Base-by-base conservation (phyloP, 2,329 filamentous ascomycete species). In the Falciphora oryzae region DNA sequence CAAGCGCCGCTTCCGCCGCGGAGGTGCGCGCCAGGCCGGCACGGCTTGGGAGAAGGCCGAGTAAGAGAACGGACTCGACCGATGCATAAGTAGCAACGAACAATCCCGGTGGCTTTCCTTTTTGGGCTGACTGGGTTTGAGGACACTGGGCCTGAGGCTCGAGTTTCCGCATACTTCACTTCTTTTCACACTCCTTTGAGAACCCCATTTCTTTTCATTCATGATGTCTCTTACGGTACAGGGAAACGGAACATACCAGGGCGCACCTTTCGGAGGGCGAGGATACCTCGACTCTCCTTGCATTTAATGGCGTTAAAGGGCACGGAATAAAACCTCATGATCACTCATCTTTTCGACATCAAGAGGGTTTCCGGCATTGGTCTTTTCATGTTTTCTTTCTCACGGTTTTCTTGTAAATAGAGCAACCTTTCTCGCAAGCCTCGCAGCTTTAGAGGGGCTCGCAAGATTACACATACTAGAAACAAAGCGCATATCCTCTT, bases 1-100 rank as follows among this genome's bases (percentile, higher is more conserved):
- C 16, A 50, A 38, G 32, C 44, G 50, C 10, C 50, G 53, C 27
- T 38, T 63, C 50, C 61, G 61, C 44, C 61, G 61, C 50, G 35
- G 50, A 7, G 61, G 61, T 18, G 50, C 61, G 6, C 44, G 61
- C 28, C 50, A 29, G 44, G 31, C 27, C 61, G 50, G 38, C 29
- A 31, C 61, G 27, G 50, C 61, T 57, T 27, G 44, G 44, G 44
- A 53, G 18, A 18, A 22, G 14, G 8, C 44, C 22, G 18, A 53
- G 2, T 53, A 53, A 53, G 38, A 22, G 38, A 22, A 44, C 38
- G 38, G 18, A n/a, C 22, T 53, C 44, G 4, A n/a, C 44, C 18
- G 18, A n/a, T 22, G 10, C 44, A 53, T 2, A n/a, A 7, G 22
- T 53, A 8, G 44, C 44, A n/a, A n/a, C 5, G 16, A 53, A 53